These are phyloP conservation scores for Suhomyces bolitotheri DNA, from an alignment of 1,139 yeast species.

Conservation along the genomic window DNA sequence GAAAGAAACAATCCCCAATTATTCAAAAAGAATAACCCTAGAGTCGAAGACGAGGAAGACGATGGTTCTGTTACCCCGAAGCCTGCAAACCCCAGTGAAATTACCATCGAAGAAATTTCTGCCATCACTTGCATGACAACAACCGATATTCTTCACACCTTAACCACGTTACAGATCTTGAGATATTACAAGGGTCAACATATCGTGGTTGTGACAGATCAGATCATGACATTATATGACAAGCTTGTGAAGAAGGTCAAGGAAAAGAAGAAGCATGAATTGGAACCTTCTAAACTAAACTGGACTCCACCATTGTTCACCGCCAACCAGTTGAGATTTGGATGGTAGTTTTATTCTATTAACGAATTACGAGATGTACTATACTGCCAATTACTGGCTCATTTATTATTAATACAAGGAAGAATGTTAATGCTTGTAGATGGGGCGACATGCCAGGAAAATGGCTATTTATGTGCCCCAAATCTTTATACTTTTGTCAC, in stretches of 20 bases:
- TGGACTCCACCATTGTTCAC: constrained; percentile 98
- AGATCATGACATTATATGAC: constrained; percentile 74
- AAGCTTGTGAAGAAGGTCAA: constrained; percentile 56
- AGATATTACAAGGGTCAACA: constrained; percentile 96
- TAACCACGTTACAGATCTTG: constrained; percentile 86
- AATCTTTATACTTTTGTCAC: constrained; percentile 84
- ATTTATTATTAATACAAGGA: neutral
- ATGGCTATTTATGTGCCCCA: constrained; percentile 56
- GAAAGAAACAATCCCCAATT: constrained; percentile 53
- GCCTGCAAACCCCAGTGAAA: constrained; percentile 44
- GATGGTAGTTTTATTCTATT: constrained; percentile 57
- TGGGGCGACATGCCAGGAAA: too few relatives aligned
- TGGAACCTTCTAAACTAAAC: constrained; percentile 67
- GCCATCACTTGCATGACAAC: constrained; percentile 91
- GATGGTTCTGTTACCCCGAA: constrained; percentile 22
- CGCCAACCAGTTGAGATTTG: constrained; percentile 92
- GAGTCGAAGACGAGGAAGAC: constrained; percentile 29
- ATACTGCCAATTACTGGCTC: neutral
- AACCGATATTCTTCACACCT: constrained; percentile 88
- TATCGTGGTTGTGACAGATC: constrained; percentile 87
- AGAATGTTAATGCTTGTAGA: too few relatives aligned
- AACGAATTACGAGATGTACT: constrained; percentile 6
- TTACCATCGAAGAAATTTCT: constrained; percentile 91
- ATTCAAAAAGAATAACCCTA: constrained; percentile 41
- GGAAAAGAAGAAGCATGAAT: constrained; percentile 71